Percentiles rank a stretch among this genome's conserved stretches.
These are phyloP conservation scores for Cordyceps fumosorosea DNA, from an alignment of 2,329 filamentous ascomycete genomes.

Conservation along the genomic window DNA sequence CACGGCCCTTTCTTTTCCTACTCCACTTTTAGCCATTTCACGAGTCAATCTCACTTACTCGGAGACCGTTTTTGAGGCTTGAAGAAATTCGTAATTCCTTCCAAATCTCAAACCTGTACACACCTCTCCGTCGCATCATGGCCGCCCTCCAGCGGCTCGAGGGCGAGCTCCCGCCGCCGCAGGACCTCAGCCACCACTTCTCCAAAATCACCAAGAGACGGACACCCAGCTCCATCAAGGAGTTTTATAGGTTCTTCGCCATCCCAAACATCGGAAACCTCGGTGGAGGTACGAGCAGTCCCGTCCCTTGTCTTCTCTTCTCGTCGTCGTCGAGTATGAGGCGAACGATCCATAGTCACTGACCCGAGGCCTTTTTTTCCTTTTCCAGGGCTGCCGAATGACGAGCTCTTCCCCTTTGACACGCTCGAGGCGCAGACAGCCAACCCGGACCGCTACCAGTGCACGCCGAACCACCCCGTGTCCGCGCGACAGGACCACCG, in stretches of 20 bases:
- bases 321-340: neutral
- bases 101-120: neutral
- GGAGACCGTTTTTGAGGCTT: neutral
- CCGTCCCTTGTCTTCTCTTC: conserved; percentile 1
- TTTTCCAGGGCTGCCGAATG: conserved; percentile 65
- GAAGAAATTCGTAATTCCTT: neutral
- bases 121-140: neutral
- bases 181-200: conserved; percentile 74
- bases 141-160: neutral
- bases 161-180: conserved; percentile 36
- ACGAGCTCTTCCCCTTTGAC: conserved; percentile 81
- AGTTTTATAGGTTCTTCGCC: conserved; percentile 77
- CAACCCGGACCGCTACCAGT: conserved; percentile 65
- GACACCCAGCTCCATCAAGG: conserved; percentile 62
- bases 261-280: conserved; percentile 57
- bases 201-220: conserved; percentile 63
- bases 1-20: neutral
- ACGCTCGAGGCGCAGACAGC: conserved; percentile 79
- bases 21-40: conserved; percentile 4
- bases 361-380: neutral
- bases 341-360: neutral
- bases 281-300: conserved; percentile 46
- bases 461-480: conserved; percentile 55
- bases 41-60: neutral
- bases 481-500: conserved; percentile 15